These are phyloP conservation scores for Oenanthe sinensis DNA, from an alignment of 129 eudicot species.

Conservation along the genomic window DNA sequence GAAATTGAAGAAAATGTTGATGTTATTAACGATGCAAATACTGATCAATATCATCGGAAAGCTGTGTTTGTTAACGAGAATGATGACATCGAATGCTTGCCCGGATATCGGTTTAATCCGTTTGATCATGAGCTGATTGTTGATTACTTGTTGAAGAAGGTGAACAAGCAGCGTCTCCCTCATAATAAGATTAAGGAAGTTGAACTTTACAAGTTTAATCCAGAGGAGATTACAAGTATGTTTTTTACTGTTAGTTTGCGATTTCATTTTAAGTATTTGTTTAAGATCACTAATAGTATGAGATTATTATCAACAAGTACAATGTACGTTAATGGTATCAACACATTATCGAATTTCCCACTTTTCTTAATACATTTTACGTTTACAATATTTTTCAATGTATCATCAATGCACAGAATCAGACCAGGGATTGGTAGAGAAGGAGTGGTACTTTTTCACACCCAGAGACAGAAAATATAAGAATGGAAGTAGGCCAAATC, in stretches of 20 bases:
- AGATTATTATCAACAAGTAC: too few species aligned
- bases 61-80: background rate
- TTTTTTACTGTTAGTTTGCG: background rate
- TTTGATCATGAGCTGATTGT: background rate
- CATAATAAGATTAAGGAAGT: slow-evolving; percentile 8
- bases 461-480: slow-evolving; percentile 1
- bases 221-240: slow-evolving; percentile 2
- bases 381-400: too few species aligned
- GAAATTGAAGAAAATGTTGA: background rate
- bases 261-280: too few species aligned
- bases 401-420: background rate
- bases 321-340: too few species aligned
- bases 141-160: background rate
- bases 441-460: slow-evolving; percentile 4
- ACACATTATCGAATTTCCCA: too few species aligned
- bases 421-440: background rate
- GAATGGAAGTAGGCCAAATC: background rate
- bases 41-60: background rate
- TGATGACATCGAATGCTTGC: slow-evolving; percentile 4
- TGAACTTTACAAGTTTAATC: slow-evolving; percentile 1
- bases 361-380: too few species aligned
- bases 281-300: too few species aligned
- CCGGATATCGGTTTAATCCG: slow-evolving; percentile 4
- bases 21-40: background rate
- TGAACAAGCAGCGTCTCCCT: background rate